Percentiles rank a stretch among this genome's conserved stretches.
These are phyloP conservation scores for Pistacia vera DNA, from an alignment of 345 rosid species.

Conservation along the genomic window DNA sequence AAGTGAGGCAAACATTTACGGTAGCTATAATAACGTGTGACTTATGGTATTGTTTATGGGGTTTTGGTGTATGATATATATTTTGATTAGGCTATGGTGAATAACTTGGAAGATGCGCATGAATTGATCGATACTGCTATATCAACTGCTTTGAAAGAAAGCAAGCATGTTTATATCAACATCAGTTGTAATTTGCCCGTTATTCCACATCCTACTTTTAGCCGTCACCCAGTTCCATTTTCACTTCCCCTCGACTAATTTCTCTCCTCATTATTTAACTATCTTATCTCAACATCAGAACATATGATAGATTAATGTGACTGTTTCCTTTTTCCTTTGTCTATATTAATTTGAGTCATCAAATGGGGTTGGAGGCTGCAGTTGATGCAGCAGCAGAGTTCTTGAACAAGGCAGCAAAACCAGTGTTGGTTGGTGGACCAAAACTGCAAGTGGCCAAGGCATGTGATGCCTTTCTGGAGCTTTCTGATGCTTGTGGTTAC, in stretches of 20 bases:
- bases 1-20: no score
- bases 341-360: constrained; percentile 38
- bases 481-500: constrained; percentile 68
- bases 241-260: constrained; percentile 54
- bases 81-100: constrained; percentile 62
- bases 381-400: constrained; percentile 75
- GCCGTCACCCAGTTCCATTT: constrained; percentile 69
- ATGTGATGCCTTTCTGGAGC: constrained; percentile 52
- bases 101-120: constrained; percentile 79
- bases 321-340: not conserved
- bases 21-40: no score
- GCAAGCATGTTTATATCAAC: constrained; percentile 86
- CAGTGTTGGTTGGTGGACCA: constrained; percentile 73
- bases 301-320: not conserved
- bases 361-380: constrained; percentile 67
- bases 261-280: no score
- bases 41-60: not conserved
- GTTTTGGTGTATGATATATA: not conserved
- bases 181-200: constrained; percentile 69
- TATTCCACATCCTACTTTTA: constrained; percentile 71
- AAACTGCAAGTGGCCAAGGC: constrained; percentile 66
- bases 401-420: constrained; percentile 80
- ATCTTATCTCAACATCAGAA: no score
- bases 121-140: constrained; percentile 74
- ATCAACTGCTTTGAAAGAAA: constrained; percentile 73